Percentiles rank a stretch among this genome's conserved stretches.
phyloP scores from a whole-genome alignment of 2,329 filamentous ascomycete species.

The Diaporthe helianthi region DNA sequence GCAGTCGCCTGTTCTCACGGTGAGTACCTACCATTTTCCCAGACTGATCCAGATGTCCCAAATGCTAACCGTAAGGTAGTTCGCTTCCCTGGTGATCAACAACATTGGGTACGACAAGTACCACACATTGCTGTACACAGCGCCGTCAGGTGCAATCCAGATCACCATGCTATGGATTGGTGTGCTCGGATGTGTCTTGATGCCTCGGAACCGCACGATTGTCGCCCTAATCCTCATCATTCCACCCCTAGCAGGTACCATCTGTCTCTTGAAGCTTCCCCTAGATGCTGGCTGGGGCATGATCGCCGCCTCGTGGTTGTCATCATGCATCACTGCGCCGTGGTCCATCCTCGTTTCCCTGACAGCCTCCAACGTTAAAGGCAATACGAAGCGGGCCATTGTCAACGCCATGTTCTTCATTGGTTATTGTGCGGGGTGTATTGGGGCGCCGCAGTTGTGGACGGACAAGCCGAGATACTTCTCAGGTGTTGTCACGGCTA shows the following conservation, averaged over 20 bases:
- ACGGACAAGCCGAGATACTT: constrained; percentile 52
- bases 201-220: constrained; percentile 48
- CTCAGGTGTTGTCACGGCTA: constrained; percentile 52
- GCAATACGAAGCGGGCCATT: constrained; percentile 57
- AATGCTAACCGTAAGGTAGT: constrained; percentile 41
- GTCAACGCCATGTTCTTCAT: constrained; percentile 58
- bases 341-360: constrained; percentile 53
- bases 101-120: constrained; percentile 51
- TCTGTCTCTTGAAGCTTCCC: constrained; percentile 52
- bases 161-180: constrained; percentile 55
- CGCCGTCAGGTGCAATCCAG: constrained; percentile 56
- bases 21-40: constrained; percentile 33
- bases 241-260: constrained; percentile 51
- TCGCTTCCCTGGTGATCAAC: constrained; percentile 58
- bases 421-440: constrained; percentile 55
- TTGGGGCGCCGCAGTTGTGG: constrained; percentile 57
- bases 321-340: constrained; percentile 51
- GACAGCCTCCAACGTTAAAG: constrained; percentile 56
- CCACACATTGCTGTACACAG: constrained; percentile 54
- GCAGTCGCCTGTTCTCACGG: constrained; percentile 53
- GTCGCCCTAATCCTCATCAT: constrained; percentile 50
- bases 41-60: not conserved
- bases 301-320: constrained; percentile 56
- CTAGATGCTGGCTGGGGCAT: constrained; percentile 53
- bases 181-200: constrained; percentile 46